Evolutionary conservation across 1,284 basidiomycete species (phyloP).

Genomic region (Mycosarcoma maydis): DNA sequence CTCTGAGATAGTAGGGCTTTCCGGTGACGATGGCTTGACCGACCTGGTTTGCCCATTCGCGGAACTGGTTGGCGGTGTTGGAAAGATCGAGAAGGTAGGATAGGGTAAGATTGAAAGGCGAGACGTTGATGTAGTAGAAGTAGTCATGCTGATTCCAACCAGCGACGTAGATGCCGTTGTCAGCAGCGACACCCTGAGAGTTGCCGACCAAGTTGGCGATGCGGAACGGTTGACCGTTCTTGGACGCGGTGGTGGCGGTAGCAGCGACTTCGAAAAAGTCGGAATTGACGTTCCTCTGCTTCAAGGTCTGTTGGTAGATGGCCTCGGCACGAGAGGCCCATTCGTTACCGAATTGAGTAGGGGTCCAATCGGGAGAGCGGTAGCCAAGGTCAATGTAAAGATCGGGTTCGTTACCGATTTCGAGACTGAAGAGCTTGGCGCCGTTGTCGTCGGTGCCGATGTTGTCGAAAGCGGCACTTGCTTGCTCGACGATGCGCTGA

Average conservation of each 20-base stretch:
- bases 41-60: slow-evolving; percentile 49
- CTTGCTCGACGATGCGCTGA: slow-evolving; percentile 34
- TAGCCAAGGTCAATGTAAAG: slow-evolving; percentile 49
- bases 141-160: slow-evolving; percentile 63
- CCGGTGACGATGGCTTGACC: slow-evolving; percentile 45
- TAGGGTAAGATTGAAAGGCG: slow-evolving; percentile 36
- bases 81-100: slow-evolving; percentile 46
- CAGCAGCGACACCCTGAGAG: slow-evolving; percentile 42
- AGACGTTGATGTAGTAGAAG: slow-evolving; percentile 55
- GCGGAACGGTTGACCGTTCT: slow-evolving; percentile 45
- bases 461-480: slow-evolving; percentile 31
- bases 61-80: slow-evolving; percentile 39
- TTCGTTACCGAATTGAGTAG: slow-evolving; percentile 43
- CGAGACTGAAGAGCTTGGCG: slow-evolving; percentile 49
- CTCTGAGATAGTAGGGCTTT: slow-evolving; percentile 57
- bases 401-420: slow-evolving; percentile 60
- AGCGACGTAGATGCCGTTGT: slow-evolving; percentile 57
- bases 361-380: slow-evolving; percentile 30
- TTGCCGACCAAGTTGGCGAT: slow-evolving; percentile 51
- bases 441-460: slow-evolving; percentile 22
- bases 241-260: slow-evolving; percentile 57
- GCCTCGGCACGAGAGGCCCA: slow-evolving; percentile 38
- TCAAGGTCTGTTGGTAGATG: slow-evolving; percentile 45
- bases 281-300: slow-evolving; percentile 23
- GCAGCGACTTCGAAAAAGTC: slow-evolving; percentile 56